Base-by-base conservation (phyloP, 257 asterid genomes). In the Lycium ferocissimum region DNA sequence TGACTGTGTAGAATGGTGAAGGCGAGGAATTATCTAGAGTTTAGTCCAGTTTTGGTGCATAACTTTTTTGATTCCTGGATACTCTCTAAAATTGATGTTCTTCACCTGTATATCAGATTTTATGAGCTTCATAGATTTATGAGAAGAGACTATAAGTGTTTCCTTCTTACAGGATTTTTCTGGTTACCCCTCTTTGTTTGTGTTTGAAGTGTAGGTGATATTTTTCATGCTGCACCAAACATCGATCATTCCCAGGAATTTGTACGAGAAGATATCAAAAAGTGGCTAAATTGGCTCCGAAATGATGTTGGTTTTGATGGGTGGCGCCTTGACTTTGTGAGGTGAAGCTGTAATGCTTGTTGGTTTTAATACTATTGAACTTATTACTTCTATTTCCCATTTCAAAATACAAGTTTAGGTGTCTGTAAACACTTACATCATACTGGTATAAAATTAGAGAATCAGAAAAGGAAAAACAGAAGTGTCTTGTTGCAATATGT, bases 151-250 rank as follows among this genome's bases (percentile, higher is more conserved):
- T 3, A 51, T 22, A 49, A 76, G 82, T 76, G 11, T 51, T 51
- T 76, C 47, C 82, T 40, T 47, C 63, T 76, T 76, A 22, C 37
- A 26, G 6, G 47, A 76, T 22, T 22, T 51, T 76, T 76, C 63
- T 76, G 11, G 47, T 51, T 26, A 26, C 49, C 78, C 26, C 47
- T 85, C 58, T 87, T 26, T 70, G 47, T 14, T 3, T 78, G 80
- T 57, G 35, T 84, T 43, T 70, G 70, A 85, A 83, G 83, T 38
- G 33, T 83, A 86, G 93, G 94, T 84, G 94, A 91, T 71, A 86
- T 87, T 82, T 91, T 91, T 85, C 94, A 91, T 18, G 94, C 93
- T 33, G 94, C 94, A 53, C 94, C 94, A 83, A 91, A 91, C 43
- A 71, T 91, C 81, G 94, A 91, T 83, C 94, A 91, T 85, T 91